These are phyloP conservation scores for Globisporangium cederbergense DNA, from an alignment of 352 stramenopile genomes.

Conservation along the genomic window DNA sequence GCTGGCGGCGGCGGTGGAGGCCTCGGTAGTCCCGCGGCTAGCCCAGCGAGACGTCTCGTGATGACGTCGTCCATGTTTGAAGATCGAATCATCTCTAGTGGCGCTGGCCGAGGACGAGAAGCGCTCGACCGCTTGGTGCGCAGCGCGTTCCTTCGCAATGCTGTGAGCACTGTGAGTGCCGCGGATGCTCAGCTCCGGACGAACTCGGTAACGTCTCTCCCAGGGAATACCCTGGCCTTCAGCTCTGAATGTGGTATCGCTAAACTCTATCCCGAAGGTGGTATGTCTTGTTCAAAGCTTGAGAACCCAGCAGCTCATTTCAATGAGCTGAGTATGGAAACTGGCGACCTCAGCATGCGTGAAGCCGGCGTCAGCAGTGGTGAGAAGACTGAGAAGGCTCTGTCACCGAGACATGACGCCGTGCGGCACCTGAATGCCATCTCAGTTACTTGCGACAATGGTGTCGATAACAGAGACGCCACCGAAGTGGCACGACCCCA, in stretches of 20 bases:
- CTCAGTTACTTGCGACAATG: neutral
- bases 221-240: neutral
- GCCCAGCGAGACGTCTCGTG: slow-evolving; percentile 14
- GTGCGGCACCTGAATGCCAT: neutral
- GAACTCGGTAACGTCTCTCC: neutral
- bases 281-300: neutral
- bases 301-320: neutral
- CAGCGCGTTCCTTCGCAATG: slow-evolving; percentile 38
- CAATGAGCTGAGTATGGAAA: neutral
- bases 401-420: neutral
- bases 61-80: slow-evolving; percentile 39
- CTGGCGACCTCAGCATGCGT: neutral
- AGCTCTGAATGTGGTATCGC: neutral
- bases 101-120: slow-evolving; percentile 47
- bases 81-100: slow-evolving; percentile 36
- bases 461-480: neutral
- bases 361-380: neutral
- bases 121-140: slow-evolving; percentile 52
- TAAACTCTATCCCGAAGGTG: neutral
- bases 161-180: slow-evolving; percentile 2
- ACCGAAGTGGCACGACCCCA: neutral
- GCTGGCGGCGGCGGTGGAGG: neutral
- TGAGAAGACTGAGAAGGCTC: neutral
- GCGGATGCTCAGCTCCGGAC: neutral
- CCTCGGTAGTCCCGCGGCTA: neutral